Percentiles rank a stretch among this genome's conserved stretches.
These are phyloP conservation scores for Diplodia sapinea DNA, from an alignment of 2,329 filamentous ascomycete species.

Conservation along the genomic window DNA sequence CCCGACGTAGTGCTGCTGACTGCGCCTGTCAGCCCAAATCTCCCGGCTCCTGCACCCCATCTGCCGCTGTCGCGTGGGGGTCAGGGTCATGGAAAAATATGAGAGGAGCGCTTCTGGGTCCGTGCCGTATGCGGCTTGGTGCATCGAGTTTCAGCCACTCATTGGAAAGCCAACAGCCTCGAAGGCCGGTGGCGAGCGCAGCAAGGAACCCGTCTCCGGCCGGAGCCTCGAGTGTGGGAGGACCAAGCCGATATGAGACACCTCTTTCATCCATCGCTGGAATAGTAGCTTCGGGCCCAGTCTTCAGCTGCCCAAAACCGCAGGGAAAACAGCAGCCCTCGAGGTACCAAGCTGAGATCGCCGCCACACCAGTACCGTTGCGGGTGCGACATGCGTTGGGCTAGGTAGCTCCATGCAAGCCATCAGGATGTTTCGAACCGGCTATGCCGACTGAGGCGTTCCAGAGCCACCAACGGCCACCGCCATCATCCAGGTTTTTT, in stretches of 20 bases:
- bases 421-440: constrained; percentile 17
- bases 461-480: not conserved
- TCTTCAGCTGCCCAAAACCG: not conserved
- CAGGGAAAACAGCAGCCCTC: not conserved
- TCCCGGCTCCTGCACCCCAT: not conserved
- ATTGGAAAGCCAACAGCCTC: not conserved
- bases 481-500: not conserved
- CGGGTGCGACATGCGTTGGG: constrained; percentile 8
- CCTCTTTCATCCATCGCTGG: not conserved
- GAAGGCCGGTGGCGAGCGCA: not conserved
- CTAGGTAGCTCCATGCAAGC: constrained; percentile 4
- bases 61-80: constrained; percentile 15
- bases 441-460: constrained; percentile 3
- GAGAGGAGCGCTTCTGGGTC: constrained; percentile 1
- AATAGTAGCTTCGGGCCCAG: not conserved
- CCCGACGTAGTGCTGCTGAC: not conserved
- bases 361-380: constrained; percentile 6
- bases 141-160: constrained; percentile 14
- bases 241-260: not conserved
- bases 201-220: not conserved
- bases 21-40: constrained; percentile 6
- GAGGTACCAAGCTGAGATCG: not conserved
- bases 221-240: not conserved
- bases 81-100: constrained; percentile 4
- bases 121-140: constrained; percentile 21